Conservation (phyloP, 768 basidiomycete species). For the Tricholoma sp. region DNA sequence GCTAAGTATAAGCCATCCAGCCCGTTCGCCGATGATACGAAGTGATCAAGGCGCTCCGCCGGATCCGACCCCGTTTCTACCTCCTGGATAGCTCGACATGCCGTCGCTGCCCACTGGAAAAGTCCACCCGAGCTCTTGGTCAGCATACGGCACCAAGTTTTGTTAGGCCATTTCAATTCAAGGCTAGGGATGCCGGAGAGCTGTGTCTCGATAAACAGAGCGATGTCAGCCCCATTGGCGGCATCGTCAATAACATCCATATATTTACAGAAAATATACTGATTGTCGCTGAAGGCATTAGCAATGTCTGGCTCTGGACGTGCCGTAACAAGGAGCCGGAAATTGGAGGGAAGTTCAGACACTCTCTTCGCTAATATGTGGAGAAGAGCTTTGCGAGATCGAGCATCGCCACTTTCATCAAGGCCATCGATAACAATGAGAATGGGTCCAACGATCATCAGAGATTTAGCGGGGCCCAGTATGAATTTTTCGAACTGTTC, state of each 20-base stretch:
- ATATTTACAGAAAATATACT: neutral
- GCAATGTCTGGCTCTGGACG: conserved; percentile 23
- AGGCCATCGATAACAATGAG: conserved; percentile 31
- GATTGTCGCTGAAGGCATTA: conserved; percentile 2
- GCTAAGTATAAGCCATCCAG: neutral
- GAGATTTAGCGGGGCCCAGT: neutral
- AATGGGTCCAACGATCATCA: conserved; percentile 11
- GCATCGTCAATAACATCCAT: neutral
- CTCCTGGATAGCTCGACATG: neutral
- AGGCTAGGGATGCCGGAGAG: neutral
- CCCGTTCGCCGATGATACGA: neutral
- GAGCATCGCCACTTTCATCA: conserved; percentile 25
- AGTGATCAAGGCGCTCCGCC: neutral
- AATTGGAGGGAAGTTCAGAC: conserved; percentile 17
- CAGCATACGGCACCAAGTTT: neutral
- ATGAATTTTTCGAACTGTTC: conserved; percentile 17
- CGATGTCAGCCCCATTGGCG: neutral
- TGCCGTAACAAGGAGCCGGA: conserved; percentile 28
- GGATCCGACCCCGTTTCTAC: neutral
- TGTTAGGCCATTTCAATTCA: neutral
- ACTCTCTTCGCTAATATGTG: conserved; percentile 12
- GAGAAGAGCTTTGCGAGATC: conserved; percentile 16
- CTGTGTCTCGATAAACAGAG: neutral
- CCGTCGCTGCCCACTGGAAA: conserved; percentile 1
- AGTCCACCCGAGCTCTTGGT: neutral